These are phyloP conservation scores for Acer campestre DNA, from an alignment of 345 rosid species.

Conservation along the genomic window DNA sequence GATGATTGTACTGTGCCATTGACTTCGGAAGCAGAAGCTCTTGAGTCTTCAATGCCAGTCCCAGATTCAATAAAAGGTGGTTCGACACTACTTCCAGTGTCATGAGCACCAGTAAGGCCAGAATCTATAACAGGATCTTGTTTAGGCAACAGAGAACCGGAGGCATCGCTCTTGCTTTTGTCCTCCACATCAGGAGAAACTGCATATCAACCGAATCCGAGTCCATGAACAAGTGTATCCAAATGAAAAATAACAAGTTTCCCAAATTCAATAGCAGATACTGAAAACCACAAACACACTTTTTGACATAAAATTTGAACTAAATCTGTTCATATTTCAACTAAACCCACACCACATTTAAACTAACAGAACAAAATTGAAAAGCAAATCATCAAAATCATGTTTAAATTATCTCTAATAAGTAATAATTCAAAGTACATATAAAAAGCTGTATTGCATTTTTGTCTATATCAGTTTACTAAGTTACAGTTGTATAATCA, in stretches of 20 bases:
- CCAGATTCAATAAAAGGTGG: neutral
- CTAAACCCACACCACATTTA: neutral
- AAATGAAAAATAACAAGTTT: neutral
- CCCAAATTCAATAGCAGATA: neutral
- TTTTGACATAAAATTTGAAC: neutral
- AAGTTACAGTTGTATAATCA: neutral
- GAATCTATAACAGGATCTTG: conserved; percentile 20
- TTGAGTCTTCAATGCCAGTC: conserved; percentile 13
- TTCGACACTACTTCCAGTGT: conserved; percentile 29
- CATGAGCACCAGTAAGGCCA: conserved; percentile 19
- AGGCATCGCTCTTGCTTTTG: conserved; percentile 24
- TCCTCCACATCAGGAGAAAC: conserved; percentile 35
- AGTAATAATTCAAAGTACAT: too few relatives aligned
- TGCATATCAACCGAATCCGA: conserved; percentile 26
- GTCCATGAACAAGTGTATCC: conserved; percentile 5
- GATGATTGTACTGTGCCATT: conserved; percentile 25
- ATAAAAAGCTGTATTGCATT: too few relatives aligned
- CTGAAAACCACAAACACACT: neutral
- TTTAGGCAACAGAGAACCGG: conserved; percentile 22
- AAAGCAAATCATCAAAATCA: neutral
- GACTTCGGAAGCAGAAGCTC: too few relatives aligned
- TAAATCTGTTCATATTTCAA: neutral
- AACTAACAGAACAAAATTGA: neutral
- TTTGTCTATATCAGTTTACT: too few relatives aligned
- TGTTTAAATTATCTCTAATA: too few relatives aligned